Base-by-base conservation (phyloP, 768 basidiomycete species). In the Boletus subparvulus region DNA sequence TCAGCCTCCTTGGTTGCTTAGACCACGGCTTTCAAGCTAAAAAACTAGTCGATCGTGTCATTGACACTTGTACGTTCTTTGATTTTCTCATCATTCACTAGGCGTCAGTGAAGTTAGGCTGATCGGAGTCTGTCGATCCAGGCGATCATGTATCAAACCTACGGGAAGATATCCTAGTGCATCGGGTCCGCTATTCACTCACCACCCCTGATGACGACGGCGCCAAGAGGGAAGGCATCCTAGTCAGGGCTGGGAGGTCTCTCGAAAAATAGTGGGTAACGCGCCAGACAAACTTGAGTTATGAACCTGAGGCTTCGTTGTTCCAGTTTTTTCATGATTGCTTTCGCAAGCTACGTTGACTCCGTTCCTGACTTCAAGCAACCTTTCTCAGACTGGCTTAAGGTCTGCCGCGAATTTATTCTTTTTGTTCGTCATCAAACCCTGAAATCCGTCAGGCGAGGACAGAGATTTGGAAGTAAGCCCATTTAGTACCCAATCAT, bases 381-480 rank as follows among this genome's bases (percentile, higher is more conserved):
- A 59, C 85, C 80, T 12, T 98, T 98, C 70, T 87, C 87, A 1
- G 77, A 82, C n/a, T 98, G 94, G 94, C 73, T 97, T 35, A 87
- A 87, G 80, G 90, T 88, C 33, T 32, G 76, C 65, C 6, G 45
- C 44, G 11, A 14, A 50, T 36, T 10, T 19, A 35, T 28, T 43
- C 2, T 32, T 16, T 55, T 14, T 55, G 5, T 53, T 57, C 5
- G 0, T 37, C 11, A 35, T 51, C 17, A 44, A 40, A 36, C 39
- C 24, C 30, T 55, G 48, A 47, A 30, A 55, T 40, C 9, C n/a
- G 1, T 50, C 33, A 90, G 85, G 75, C 84, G 2, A 81, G 96
- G 42, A 86, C 90, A 3, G 97, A 98, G 69, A 92, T 99, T 17
- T 92, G 89, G 86, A 97, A 92, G 94, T 93, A 67, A 70, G 90